Conservation (phyloP, 805 yeast genomes). For the Saccharomycopsis fodiens region DNA sequence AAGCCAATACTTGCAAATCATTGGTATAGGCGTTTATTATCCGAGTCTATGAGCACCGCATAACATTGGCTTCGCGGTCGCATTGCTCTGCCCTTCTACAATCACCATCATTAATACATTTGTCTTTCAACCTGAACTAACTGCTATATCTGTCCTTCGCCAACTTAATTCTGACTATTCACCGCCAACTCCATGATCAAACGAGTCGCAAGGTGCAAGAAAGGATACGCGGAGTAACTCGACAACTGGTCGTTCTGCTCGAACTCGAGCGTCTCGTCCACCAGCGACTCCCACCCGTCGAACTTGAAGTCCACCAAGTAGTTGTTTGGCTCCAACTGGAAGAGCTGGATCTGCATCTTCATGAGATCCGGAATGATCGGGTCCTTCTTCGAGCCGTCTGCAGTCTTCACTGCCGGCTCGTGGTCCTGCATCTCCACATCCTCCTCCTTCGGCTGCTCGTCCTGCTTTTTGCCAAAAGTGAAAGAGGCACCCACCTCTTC, state of each 20-base stretch:
- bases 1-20: no score
- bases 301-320: slow-evolving; percentile 95
- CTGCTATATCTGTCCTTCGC: no score
- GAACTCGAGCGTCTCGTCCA: slow-evolving; percentile 18
- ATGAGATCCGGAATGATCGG: slow-evolving; percentile 61
- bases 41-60: no score
- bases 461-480: slow-evolving; percentile 14
- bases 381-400: slow-evolving; percentile 6
- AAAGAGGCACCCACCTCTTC: slow-evolving; percentile 13
- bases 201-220: slow-evolving; percentile 84
- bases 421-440: slow-evolving; percentile 22
- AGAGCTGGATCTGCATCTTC: slow-evolving; percentile 96
- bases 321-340: slow-evolving; percentile 92
- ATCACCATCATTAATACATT: no score
- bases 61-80: no score
- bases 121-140: no score
- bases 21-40: no score
- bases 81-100: no score
- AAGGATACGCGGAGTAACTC: slow-evolving; percentile 93
- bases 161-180: slow-evolving; percentile 50
- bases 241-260: slow-evolving; percentile 61
- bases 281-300: slow-evolving; percentile 81
- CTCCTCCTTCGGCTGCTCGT: slow-evolving; percentile 20
- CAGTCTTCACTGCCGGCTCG: background rate
- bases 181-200: slow-evolving; percentile 96